A percentile compares a stretch with the other conserved stretches of the same genome.
Evolutionary conservation across 176 grass and related monocot genomes (phyloP).

Genomic region (Zoysia pacifica): DNA sequence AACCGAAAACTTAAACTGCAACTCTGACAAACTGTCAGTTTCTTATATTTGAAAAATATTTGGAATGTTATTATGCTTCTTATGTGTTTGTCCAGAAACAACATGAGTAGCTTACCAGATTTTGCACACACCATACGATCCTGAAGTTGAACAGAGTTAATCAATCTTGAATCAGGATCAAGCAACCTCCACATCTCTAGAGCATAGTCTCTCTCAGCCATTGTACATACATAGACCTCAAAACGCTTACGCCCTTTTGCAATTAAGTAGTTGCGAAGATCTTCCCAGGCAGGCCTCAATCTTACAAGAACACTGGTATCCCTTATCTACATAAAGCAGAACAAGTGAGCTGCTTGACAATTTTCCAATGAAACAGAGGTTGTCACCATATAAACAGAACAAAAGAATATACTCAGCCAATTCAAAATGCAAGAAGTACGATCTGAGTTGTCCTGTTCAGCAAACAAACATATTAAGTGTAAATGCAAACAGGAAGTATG

Average conservation of each 20-base stretch:
- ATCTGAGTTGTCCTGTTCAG: background rate
- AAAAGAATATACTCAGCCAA: background rate
- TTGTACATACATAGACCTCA: slow-evolving; percentile 98
- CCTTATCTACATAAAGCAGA: slow-evolving; percentile 64
- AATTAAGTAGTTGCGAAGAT: slow-evolving; percentile 91
- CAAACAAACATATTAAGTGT: background rate
- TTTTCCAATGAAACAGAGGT: background rate
- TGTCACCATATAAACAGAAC: background rate
- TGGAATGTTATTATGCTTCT: background rate
- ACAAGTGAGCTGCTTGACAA: background rate
- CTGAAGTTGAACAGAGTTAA: slow-evolving; percentile 74
- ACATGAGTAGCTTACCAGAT: slow-evolving; percentile 61
- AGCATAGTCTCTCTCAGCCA: slow-evolving; percentile 99
- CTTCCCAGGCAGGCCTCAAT: slow-evolving; percentile 94
- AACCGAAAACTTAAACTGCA: slow-evolving; percentile 1
- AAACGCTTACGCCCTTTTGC: slow-evolving; percentile 94
- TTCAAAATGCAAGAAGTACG: background rate
- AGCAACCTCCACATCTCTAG: slow-evolving; percentile 99
- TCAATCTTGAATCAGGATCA: slow-evolving; percentile 91
- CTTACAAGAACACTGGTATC: slow-evolving; percentile 98
- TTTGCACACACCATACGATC: slow-evolving; percentile 96
- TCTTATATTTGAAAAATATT: background rate
- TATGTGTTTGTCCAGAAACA: slow-evolving; percentile 2
- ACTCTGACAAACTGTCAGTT: slow-evolving; percentile 10
- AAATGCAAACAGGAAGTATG: slow-evolving; percentile 25